phyloP scores from a whole-genome alignment of 495 filamentous ascomycete genomes.

The Aspergillus ostianus region DNA sequence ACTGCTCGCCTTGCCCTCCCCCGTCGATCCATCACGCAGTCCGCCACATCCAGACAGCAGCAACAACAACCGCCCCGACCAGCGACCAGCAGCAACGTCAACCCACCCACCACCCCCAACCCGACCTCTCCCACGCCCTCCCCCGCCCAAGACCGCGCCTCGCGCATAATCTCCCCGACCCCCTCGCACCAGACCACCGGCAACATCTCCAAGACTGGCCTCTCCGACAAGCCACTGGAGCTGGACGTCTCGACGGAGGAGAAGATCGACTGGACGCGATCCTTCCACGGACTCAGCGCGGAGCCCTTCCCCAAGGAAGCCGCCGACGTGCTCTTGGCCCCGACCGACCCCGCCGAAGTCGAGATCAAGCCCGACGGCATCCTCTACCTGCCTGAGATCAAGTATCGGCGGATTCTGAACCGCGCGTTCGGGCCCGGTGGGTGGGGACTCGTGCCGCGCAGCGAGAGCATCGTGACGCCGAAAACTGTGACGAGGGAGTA shows the following conservation, averaged over 20 bases:
- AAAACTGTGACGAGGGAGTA: constrained; percentile 93
- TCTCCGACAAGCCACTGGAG: constrained; percentile 51
- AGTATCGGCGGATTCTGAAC: constrained; percentile 92
- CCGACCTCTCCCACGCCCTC: constrained; percentile 16
- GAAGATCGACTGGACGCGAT: constrained; percentile 86
- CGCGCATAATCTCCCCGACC: constrained; percentile 28
- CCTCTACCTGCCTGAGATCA: constrained; percentile 96
- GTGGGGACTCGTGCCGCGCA: constrained; percentile 89
- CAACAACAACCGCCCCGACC: constrained; percentile 17
- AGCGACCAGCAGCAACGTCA: not conserved
- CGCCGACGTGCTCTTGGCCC: constrained; percentile 65
- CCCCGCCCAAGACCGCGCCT: constrained; percentile 18
- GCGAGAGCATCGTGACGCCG: constrained; percentile 85
- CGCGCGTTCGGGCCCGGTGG: constrained; percentile 89
- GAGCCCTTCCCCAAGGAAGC: constrained; percentile 75
- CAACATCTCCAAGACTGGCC: constrained; percentile 52
- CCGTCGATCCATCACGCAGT: constrained; percentile 18
- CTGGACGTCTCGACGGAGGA: constrained; percentile 44
- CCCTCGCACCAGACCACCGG: constrained; percentile 39
- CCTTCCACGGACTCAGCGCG: constrained; percentile 82
- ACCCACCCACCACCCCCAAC: constrained; percentile 7
- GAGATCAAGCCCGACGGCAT: constrained; percentile 98
- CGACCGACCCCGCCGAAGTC: constrained; percentile 69
- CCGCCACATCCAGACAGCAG: constrained; percentile 22
- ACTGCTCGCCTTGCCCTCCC: constrained; percentile 13